Evolutionary conservation across 2,329 filamentous ascomycete genomes (phyloP).

Genomic region (Alternaria arbusti): DNA sequence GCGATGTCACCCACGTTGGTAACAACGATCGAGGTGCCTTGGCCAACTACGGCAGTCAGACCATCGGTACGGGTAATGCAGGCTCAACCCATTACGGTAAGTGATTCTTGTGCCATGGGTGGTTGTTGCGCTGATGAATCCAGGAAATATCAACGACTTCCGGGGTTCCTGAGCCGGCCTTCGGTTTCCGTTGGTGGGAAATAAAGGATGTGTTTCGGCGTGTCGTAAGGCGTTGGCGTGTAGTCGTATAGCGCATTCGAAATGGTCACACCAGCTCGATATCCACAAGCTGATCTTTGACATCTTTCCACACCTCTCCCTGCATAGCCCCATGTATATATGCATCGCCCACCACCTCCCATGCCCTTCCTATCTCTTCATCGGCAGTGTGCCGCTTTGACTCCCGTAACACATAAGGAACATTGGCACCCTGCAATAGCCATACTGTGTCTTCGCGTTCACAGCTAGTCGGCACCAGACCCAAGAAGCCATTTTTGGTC

Average conservation of each 20-base stretch:
- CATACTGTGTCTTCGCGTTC: not conserved
- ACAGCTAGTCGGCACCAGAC: not conserved
- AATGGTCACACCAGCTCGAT: not conserved
- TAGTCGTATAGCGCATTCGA: not conserved
- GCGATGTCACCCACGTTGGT: not conserved
- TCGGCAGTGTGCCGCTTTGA: not conserved
- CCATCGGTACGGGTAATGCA: not conserved
- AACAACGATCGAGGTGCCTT: not conserved
- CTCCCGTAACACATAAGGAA: not conserved
- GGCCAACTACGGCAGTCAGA: not conserved
- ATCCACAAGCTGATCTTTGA: not conserved
- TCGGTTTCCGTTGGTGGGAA: not conserved
- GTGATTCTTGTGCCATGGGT: not conserved
- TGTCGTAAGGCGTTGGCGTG: too few species aligned
- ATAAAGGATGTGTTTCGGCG: too few species aligned
- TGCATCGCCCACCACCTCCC: constrained; percentile 1
- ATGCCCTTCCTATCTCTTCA: not conserved
- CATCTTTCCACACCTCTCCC: constrained; percentile 1
- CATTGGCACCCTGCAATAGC: not conserved
- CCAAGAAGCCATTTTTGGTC: not conserved
- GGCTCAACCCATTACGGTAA: not conserved
- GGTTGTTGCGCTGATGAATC: not conserved
- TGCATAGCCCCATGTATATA: constrained; percentile 2
- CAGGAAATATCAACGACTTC: not conserved
- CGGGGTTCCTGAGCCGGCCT: not conserved